These are phyloP conservation scores for Graphiopsis chlorocephala DNA, from an alignment of 2,329 filamentous ascomycete genomes.

Conservation along the genomic window DNA sequence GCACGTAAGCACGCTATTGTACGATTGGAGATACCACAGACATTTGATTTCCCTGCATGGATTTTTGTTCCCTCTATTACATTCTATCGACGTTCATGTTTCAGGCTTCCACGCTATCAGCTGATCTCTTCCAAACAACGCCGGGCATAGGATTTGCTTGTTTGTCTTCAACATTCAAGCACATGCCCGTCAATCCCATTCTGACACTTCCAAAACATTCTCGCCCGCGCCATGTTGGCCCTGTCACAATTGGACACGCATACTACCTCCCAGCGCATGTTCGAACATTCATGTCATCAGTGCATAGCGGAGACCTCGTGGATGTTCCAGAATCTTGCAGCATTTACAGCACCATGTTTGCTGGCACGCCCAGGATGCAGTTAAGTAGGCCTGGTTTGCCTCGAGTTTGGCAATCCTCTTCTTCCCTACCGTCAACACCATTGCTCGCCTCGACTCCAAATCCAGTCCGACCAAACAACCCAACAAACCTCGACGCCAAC, in stretches of 20 bases:
- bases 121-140: neutral
- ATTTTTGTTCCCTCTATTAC: neutral
- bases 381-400: neutral
- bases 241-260: neutral
- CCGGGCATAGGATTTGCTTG: neutral
- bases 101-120: neutral
- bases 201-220: neutral
- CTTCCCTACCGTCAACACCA: neutral
- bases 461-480: neutral
- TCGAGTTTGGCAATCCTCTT: neutral
- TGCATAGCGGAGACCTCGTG: neutral
- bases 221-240: neutral
- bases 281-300: neutral
- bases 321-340: neutral
- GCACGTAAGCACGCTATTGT: slow-evolving; percentile 7
- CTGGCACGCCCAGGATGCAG: neutral
- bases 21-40: slow-evolving; percentile 9
- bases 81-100: neutral
- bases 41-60: neutral
- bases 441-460: neutral
- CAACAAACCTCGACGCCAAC: neutral
- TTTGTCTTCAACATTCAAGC: neutral
- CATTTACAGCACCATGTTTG: slow-evolving; percentile 10
- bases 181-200: neutral
- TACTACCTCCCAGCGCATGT: neutral